phyloP scores from a whole-genome alignment of 2,329 filamentous ascomycete genomes.

The Stachybotrys chlorohalonatus region DNA sequence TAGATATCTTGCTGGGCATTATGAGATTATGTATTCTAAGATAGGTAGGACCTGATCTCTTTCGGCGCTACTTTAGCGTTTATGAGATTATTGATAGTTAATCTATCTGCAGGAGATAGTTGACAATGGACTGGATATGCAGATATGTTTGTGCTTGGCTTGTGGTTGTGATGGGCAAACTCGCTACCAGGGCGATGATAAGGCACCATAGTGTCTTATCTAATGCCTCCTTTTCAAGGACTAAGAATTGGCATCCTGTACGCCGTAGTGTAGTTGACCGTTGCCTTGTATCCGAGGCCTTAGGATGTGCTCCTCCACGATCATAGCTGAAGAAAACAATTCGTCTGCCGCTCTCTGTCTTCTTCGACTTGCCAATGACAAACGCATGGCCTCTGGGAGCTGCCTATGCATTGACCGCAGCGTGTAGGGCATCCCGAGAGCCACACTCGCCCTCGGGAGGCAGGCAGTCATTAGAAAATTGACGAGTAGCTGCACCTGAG shows the following conservation, averaged over 20 bases:
- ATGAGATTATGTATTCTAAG: conserved; percentile 3
- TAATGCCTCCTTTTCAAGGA: conserved; percentile 1
- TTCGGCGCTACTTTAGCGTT: conserved; percentile 2
- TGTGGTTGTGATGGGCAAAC: background rate
- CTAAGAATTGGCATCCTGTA: background rate
- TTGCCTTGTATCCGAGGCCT: background rate
- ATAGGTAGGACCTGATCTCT: conserved; percentile 8
- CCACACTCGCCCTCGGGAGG: no score
- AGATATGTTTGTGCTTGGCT: background rate
- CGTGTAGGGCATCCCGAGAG: no score
- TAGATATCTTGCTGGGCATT: conserved; percentile 12
- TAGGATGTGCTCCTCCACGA: background rate
- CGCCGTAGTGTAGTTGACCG: background rate
- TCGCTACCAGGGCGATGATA: background rate
- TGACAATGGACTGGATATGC: background rate
- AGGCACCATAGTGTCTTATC: background rate
- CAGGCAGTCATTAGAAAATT: no score
- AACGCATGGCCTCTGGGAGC: background rate
- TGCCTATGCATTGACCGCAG: background rate
- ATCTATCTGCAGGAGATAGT: background rate
- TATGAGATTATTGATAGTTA: background rate
- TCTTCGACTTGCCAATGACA: background rate
- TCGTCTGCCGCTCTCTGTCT: background rate
- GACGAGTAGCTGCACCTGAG: no score
- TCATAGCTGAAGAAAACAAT: background rate